Evolutionary conservation across 495 filamentous ascomycete genomes (phyloP), one percentile per base, ranked within the genome.

Genomic region (Clavariopsis aquatica): DNA sequence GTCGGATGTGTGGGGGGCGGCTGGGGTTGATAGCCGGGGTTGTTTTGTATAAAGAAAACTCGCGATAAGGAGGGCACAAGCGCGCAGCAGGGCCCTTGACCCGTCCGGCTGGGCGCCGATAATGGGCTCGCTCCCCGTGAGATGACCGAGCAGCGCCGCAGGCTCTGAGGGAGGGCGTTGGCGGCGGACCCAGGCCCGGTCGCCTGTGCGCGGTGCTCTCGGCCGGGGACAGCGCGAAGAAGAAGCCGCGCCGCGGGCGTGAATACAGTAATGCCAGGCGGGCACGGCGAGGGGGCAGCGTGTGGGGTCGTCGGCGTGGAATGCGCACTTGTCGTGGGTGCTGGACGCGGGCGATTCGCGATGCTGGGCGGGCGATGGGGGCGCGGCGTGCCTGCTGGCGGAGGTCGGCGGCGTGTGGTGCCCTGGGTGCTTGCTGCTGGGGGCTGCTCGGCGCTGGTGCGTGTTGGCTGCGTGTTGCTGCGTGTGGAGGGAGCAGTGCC

Each of bases 1-100:
- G 8, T 3, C 10, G 9, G 27, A 24, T 10, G n/a, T 28, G 52
- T 43, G 34, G 52, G 52, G 52, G 52, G 27, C n/a, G 4, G 17
- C 29, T 22, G 52, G 52, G 52, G n/a, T 56, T 23, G 29, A 22
- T 24, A 49, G 24, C 12, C 19, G 17, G 60, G 41, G 20, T 6
- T 56, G 24, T 46, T 22, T 43, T n/a, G 38, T 43, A 43, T 43
- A 43, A 43, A 43, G 13, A 41, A 58, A 46, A 15, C 23, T 23
- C 38, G 22, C 55, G 38, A 49, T 49, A 58, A 58, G 43, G 55
- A 47, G 2, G 13, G 38, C 38, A 9, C 38, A 43, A n/a, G 15
- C 8, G 38, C 38, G 38, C 38, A n/a, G 8, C 6, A 15, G 12
- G 38, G 12, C 6, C 38, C 38, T 6, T 5, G 9, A 10, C 26